Percentiles rank a stretch among this genome's conserved stretches.
These are phyloP conservation scores for Athelia psychrophila DNA, from an alignment of 1,284 basidiomycete genomes.

Conservation along the genomic window DNA sequence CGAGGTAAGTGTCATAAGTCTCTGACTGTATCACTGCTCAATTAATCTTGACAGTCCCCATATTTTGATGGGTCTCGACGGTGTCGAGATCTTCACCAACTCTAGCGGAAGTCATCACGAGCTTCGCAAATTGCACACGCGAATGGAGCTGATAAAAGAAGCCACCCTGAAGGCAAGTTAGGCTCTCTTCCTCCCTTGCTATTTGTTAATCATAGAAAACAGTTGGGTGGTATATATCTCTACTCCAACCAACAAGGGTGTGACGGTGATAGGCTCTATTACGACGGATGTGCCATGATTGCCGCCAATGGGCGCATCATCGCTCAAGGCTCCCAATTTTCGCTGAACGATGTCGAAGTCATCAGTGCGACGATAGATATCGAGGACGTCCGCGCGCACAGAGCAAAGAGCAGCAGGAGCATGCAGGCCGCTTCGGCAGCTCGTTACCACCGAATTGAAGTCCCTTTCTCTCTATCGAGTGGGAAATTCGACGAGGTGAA, in stretches of 20 bases:
- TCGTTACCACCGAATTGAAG: conserved; percentile 75
- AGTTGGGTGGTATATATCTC: conserved; percentile 96
- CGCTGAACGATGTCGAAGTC: conserved; percentile 93
- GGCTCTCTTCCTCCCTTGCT: neutral
- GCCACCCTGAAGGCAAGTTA: conserved; percentile 84
- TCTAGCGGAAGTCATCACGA: conserved; percentile 98
- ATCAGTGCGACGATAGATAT: conserved; percentile 94
- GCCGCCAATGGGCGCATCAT: conserved; percentile 91
- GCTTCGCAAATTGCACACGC: conserved; percentile 87
- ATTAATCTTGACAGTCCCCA: conserved; percentile 67
- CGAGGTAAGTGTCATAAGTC: conserved; percentile 56
- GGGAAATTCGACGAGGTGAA: conserved; percentile 65
- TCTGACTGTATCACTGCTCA: conserved; percentile 6
- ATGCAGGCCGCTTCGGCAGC: conserved; percentile 85
- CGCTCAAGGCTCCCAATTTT: conserved; percentile 96
- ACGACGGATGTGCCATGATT: conserved; percentile 96
- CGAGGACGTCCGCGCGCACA: conserved; percentile 89
- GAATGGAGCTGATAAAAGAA: conserved; percentile 95
- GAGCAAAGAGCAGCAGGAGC: conserved; percentile 78
- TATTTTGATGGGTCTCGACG: conserved; percentile 94
- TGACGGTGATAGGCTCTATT: conserved; percentile 96
- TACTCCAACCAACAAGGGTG: conserved; percentile 99
- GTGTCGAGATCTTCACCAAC: conserved; percentile 98
- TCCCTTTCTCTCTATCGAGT: conserved; percentile 73
- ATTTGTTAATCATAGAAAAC: conserved; percentile 5